Evolutionary conservation across 192 early-diverging fungal genomes (phyloP).

Genomic region (Piromyces finnis): DNA sequence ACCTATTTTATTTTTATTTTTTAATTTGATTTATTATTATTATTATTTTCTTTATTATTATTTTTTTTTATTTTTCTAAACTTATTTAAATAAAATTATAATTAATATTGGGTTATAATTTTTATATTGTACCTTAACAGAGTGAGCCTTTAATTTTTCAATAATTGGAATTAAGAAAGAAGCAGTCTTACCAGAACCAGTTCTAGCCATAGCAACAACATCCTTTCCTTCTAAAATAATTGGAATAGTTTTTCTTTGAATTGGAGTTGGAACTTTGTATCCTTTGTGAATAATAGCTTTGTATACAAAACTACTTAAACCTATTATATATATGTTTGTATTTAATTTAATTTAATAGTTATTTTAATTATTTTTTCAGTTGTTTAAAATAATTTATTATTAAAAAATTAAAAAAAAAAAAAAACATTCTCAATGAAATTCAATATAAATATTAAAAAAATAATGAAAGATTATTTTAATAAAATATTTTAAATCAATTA

Average conservation of each 20-base stretch:
- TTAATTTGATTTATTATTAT: too few relatives aligned
- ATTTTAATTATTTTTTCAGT: too few relatives aligned
- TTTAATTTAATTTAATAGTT: too few relatives aligned
- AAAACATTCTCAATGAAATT: too few relatives aligned
- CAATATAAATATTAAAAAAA: background rate
- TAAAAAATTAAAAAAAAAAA: too few relatives aligned
- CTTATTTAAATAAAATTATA: too few relatives aligned
- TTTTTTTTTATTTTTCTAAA: too few relatives aligned
- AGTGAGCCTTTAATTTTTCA: slow-evolving; percentile 70
- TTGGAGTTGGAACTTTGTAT: slow-evolving; percentile 95
- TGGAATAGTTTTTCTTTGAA: slow-evolving; percentile 90
- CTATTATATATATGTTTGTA: background rate
- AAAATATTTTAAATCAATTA: slow-evolving; percentile 1
- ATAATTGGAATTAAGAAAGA: slow-evolving; percentile 87
- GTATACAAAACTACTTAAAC: background rate
- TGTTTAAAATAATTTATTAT: too few relatives aligned
- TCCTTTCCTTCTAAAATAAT: slow-evolving; percentile 78
- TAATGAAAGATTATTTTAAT: slow-evolving; percentile 4
- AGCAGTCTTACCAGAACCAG: slow-evolving; percentile 94
- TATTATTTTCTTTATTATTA: too few relatives aligned
- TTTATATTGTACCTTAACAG: slow-evolving; percentile 49
- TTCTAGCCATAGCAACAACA: slow-evolving; percentile 95
- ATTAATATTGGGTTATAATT: too few relatives aligned
- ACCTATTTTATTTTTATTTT: too few relatives aligned
- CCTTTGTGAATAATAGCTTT: slow-evolving; percentile 19